Conservation (phyloP, 1,139 yeast genomes). For the Suhomyces wounanorum region DNA sequence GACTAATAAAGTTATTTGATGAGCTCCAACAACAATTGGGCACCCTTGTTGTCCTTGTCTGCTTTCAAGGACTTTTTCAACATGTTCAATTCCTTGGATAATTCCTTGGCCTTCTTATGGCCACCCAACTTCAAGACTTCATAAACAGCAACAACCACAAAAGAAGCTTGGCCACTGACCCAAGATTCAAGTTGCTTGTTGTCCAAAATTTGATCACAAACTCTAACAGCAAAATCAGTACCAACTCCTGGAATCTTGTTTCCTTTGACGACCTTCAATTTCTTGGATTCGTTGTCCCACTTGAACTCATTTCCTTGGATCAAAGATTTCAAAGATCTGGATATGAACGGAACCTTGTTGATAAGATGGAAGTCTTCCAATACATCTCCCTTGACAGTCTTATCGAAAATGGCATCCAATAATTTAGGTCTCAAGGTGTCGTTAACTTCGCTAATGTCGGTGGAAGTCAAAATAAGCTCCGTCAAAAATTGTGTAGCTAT, state of each 20-base stretch:
- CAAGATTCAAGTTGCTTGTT: slow-evolving; percentile 56
- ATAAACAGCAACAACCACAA: slow-evolving; percentile 70
- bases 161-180: slow-evolving; percentile 79
- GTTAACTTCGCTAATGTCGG: slow-evolving; percentile 51
- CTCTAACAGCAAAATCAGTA: slow-evolving; percentile 57
- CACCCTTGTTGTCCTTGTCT: slow-evolving; percentile 72
- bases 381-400: slow-evolving; percentile 68
- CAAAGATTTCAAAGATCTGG: slow-evolving; percentile 75
- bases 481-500: slow-evolving; percentile 82
- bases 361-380: slow-evolving; percentile 67
- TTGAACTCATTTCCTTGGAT: slow-evolving; percentile 67
- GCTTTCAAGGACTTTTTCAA: slow-evolving; percentile 49
- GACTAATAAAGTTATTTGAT: slow-evolving; percentile 2
- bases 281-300: slow-evolving; percentile 69
- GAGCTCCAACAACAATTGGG: slow-evolving; percentile 58
- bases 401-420: slow-evolving; percentile 54
- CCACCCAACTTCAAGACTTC: slow-evolving; percentile 50
- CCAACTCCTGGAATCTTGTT: slow-evolving; percentile 60
- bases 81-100: slow-evolving; percentile 56
- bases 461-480: slow-evolving; percentile 63
- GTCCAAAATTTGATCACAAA: slow-evolving; percentile 51
- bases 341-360: slow-evolving; percentile 66
- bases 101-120: slow-evolving; percentile 40
- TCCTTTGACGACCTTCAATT: slow-evolving; percentile 44
- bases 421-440: slow-evolving; percentile 49